Base-by-base conservation (phyloP, 1,284 basidiomycete genomes). In the Rhodotorula sp. region DNA sequence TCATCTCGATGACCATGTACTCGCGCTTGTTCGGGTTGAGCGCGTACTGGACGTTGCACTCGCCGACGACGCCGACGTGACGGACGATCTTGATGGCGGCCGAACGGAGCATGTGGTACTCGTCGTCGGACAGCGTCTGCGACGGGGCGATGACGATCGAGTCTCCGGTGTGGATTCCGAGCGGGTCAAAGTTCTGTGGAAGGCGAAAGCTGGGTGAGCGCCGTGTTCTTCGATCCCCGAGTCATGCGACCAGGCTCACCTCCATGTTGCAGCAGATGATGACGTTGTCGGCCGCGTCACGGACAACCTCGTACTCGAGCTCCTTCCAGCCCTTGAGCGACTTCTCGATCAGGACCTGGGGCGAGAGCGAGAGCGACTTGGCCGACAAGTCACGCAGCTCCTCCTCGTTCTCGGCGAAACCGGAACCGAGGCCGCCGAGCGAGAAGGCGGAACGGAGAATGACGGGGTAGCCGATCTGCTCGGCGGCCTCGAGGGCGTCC, bases 281-380 rank as follows among this genome's bases (percentile, higher is more conserved):
- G 64, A 72, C 71, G 74, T 78, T 80, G 79, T 99, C 94, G 65
- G 93, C 93, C 78, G 89, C 93, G 82, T 99, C 97, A 74, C 97
- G 91, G 78, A 99, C 95, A 68, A 99, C 97, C 83, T 99, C 97
- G 80, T 99, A 99, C 84, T 99, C 97, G 78, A 97, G 87, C 85
- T 99, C 97, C 82, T 99, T 99, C 97, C 97, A 99, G 60, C 97
- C 97, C 84, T 98, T 98, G 89, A 99, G 91, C 79, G 91, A 94
- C 78, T 94, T 92, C 83, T 99, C 97, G 78, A 99, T 95, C 68
- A 99, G 87, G 62, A 99, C 93, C 83, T 99, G 97, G 62, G 97
- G 97, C 78, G 90, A 92, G 51, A 98, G 86, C 81, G 89, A 90
- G 72, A 99, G 87, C 80, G 90, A 90, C 83, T 91, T 95, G 52